phyloP scores from a whole-genome alignment of 768 basidiomycete genomes.

The Boletus speciosus region DNA sequence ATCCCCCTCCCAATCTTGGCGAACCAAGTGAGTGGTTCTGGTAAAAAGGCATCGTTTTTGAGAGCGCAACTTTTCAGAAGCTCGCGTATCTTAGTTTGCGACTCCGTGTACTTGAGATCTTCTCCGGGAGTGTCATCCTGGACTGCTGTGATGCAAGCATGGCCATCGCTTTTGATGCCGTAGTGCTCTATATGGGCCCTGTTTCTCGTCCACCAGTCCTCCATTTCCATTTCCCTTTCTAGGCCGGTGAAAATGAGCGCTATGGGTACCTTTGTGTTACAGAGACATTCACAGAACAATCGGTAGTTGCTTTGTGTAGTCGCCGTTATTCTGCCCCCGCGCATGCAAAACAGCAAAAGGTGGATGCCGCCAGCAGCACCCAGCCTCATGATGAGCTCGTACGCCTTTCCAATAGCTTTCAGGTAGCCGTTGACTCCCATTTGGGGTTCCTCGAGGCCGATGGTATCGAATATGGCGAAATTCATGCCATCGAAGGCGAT shows the following conservation, averaged over 20 bases:
- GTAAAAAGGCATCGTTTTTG: conserved; percentile 7
- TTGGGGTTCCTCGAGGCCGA: conserved; percentile 34
- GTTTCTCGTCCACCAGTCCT: conserved; percentile 35
- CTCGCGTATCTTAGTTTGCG: conserved; percentile 16
- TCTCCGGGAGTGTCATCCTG: conserved; percentile 20
- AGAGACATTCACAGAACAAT: conserved; percentile 40
- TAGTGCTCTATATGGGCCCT: conserved; percentile 15
- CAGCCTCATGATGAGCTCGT: conserved; percentile 33
- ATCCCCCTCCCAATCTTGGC: conserved; percentile 10
- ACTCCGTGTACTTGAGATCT: conserved; percentile 22
- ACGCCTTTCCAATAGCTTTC: conserved; percentile 28
- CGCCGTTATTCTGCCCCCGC: conserved; percentile 36
- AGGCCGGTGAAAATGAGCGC: conserved; percentile 41
- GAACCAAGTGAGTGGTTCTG: conserved; percentile 19
- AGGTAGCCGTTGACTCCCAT: conserved; percentile 28
- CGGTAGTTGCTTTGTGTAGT: conserved; percentile 37
- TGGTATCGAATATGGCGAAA: conserved; percentile 32
- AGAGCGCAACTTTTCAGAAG: conserved; percentile 18
- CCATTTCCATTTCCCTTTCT: conserved; percentile 33
- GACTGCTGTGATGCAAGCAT: conserved; percentile 32
- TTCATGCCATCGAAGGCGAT: conserved; percentile 18
- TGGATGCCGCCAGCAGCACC: conserved; percentile 33
- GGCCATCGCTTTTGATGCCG: conserved; percentile 28
- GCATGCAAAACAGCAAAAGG: conserved; percentile 42
- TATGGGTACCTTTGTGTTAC: conserved; percentile 35